Evolutionary conservation across 345 rosid species (phyloP).

Genomic region (Citrus trifoliata): DNA sequence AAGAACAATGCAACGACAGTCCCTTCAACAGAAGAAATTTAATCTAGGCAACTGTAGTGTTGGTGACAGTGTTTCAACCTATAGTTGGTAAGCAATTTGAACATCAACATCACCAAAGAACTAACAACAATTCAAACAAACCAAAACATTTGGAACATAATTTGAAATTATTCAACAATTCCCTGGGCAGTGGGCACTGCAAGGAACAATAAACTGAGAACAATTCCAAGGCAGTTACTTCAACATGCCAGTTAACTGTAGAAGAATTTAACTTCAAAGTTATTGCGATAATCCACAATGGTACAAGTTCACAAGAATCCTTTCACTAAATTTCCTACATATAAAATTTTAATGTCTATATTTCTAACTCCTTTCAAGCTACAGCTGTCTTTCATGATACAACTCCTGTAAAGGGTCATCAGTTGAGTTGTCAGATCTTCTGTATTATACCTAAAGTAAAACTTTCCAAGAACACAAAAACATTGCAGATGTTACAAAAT

Average conservation of each 20-base stretch:
- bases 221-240: not conserved
- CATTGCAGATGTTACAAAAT: conserved; percentile 15
- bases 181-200: conserved; percentile 2
- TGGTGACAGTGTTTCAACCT: not conserved
- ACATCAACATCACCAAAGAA: not conserved
- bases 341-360: conserved; percentile 25
- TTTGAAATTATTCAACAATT: conserved; percentile 5
- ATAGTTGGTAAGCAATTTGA: not conserved
- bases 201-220: not conserved
- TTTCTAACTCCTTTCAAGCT: conserved; percentile 32
- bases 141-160: not conserved
- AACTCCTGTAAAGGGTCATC: conserved; percentile 17
- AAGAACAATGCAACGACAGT: not conserved
- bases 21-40: not conserved
- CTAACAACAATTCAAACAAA: not conserved
- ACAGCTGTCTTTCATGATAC: conserved; percentile 30
- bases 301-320: conserved; percentile 35
- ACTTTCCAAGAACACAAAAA: conserved; percentile 22
- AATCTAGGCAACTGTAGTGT: not conserved
- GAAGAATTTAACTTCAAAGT: conserved; percentile 19
- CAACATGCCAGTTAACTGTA: conserved; percentile 1
- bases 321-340: conserved; percentile 29
- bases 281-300: conserved; percentile 23
- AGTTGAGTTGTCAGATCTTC: conserved; percentile 23
- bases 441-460: conserved; percentile 25